Conservation (phyloP, 2,329 filamentous ascomycete genomes). For the Aspergillus sp. region DNA sequence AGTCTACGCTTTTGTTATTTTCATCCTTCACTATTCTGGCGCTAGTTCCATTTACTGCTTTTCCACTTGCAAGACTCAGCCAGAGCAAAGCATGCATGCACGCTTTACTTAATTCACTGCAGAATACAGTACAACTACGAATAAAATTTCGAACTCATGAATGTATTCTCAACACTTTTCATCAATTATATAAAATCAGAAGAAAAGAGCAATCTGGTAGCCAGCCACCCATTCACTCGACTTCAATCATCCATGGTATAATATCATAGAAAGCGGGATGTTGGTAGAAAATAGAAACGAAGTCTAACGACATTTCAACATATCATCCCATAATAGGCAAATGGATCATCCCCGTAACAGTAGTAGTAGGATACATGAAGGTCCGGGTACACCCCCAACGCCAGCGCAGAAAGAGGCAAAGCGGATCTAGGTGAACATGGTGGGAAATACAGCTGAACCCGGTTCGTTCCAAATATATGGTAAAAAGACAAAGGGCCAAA, state of each 20-base stretch:
- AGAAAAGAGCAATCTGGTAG: not conserved
- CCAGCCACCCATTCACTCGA: not conserved
- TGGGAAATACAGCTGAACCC: slow-evolving; percentile 10
- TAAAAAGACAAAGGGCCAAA: slow-evolving; percentile 12
- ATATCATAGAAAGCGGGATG: slow-evolving; percentile 10
- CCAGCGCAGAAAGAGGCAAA: slow-evolving; percentile 4
- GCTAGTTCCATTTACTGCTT: not conserved
- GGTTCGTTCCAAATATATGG: slow-evolving; percentile 13
- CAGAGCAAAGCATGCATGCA: not conserved
- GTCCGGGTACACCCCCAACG: slow-evolving; percentile 8
- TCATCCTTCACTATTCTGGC: not conserved
- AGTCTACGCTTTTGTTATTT: not conserved
- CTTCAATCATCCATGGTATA: not conserved
- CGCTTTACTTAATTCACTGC: no score
- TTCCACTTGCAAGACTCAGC: not conserved
- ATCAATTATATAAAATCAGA: not conserved
- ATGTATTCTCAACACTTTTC: not conserved
- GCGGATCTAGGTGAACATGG: not conserved
- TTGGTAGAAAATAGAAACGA: slow-evolving; percentile 9
- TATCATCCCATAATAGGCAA: not conserved
- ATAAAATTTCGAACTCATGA: not conserved
- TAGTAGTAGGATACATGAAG: slow-evolving; percentile 30
- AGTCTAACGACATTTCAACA: slow-evolving; percentile 11
- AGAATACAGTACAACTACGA: not conserved
- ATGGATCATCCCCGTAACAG: not conserved